Percentiles rank a stretch among this genome's conserved stretches.
Evolutionary conservation across 2,329 filamentous ascomycete species (phyloP).

Genomic region (Fusarium metavorans): DNA sequence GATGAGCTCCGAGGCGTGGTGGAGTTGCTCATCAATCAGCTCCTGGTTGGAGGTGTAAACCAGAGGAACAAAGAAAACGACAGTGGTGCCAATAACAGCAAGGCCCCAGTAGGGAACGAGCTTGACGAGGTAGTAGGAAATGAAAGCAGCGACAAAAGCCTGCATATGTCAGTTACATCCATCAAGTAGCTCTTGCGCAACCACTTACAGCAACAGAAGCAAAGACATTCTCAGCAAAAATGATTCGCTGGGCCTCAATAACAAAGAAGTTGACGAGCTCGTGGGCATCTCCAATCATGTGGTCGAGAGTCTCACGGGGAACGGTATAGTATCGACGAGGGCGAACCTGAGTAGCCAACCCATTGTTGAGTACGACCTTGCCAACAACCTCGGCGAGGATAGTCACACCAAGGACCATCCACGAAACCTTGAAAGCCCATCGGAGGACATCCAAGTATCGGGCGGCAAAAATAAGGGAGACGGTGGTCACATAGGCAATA

Average conservation of each 20-base stretch:
- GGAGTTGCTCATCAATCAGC: constrained; percentile 73
- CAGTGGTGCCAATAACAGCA: constrained; percentile 68
- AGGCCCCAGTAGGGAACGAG: constrained; percentile 78
- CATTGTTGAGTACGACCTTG: constrained; percentile 70
- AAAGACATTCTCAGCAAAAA: constrained; percentile 75
- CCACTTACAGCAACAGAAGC: constrained; percentile 69
- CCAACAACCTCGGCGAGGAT: constrained; percentile 71
- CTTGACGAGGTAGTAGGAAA: constrained; percentile 77
- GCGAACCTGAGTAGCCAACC: constrained; percentile 73
- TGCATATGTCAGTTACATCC: constrained; percentile 47
- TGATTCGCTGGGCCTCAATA: constrained; percentile 75
- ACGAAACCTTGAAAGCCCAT: constrained; percentile 74
- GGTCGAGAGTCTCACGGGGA: constrained; percentile 71
- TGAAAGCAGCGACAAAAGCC: constrained; percentile 70
- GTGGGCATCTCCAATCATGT: constrained; percentile 71
- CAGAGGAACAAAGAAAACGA: constrained; percentile 72
- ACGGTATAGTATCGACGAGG: constrained; percentile 77
- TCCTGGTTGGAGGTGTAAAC: constrained; percentile 77
- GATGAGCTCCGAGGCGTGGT: constrained; percentile 68
- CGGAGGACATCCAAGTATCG: constrained; percentile 76
- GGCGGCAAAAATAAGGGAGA: constrained; percentile 71
- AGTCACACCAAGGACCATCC: constrained; percentile 70
- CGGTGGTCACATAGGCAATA: constrained; percentile 71
- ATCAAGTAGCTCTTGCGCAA: constrained; percentile 21
- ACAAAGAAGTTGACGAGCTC: constrained; percentile 80